These are phyloP conservation scores for Leishmania martiniquensis DNA, from an alignment of 208 protist genomes.

Conservation along the genomic window DNA sequence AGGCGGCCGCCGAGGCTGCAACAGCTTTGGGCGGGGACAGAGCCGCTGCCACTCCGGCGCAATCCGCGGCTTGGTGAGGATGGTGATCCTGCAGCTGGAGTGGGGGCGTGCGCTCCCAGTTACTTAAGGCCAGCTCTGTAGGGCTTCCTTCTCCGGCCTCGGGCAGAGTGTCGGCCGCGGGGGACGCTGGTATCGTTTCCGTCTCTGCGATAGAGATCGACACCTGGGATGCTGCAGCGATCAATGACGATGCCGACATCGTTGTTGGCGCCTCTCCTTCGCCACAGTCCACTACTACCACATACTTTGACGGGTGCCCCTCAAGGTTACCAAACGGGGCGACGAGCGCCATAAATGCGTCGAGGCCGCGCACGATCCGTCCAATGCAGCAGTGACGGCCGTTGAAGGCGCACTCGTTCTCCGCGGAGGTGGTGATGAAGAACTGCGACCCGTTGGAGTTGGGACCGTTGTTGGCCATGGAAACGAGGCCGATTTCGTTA, in stretches of 20 bases:
- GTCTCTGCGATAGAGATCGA: conserved; percentile 6
- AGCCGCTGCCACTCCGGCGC: not conserved
- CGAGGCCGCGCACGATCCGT: conserved; percentile 50
- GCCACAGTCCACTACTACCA: conserved; percentile 79
- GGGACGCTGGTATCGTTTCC: not conserved
- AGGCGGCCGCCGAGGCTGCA: not conserved
- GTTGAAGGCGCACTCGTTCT: conserved; percentile 67
- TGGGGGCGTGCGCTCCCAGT: not conserved
- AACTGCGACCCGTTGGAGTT: conserved; percentile 95
- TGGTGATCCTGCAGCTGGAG: not conserved
- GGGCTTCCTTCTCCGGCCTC: not conserved
- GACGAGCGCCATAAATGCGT: conserved; percentile 63
- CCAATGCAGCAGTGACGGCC: conserved; percentile 78
- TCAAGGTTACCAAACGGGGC: conserved; percentile 63
- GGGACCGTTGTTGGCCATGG: conserved; percentile 93
- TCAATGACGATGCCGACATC: conserved; percentile 3
- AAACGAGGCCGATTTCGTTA: conserved; percentile 78
- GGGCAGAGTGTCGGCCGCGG: not conserved
- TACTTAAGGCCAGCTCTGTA: not conserved
- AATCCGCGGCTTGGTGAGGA: not conserved
- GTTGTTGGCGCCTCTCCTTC: conserved; percentile 30
- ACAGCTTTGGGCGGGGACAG: not conserved
- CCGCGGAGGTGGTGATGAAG: conserved; percentile 87
- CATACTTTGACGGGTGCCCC: conserved; percentile 75
- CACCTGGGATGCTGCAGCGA: conserved; percentile 5